Evolutionary conservation across 164 flowering plant genomes (phyloP), one percentile per base, ranked within the genome.

Genomic region (Vitis vinifera): DNA sequence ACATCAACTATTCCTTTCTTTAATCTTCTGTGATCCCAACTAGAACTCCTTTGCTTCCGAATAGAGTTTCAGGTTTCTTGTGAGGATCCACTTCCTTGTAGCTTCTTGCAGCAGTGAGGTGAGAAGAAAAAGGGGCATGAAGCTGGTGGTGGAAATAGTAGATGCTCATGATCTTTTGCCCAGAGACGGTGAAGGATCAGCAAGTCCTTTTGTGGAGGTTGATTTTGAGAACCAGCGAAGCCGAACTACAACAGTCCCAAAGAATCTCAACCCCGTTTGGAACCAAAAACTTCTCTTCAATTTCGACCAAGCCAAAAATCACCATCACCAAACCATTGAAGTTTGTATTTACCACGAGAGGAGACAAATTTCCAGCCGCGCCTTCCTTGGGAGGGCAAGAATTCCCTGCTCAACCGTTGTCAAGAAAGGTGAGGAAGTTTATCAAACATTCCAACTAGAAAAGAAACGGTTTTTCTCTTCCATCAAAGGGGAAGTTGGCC

Each of bases 191-290:
- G 68, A 79, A 74, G 83, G 73, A 4, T 73, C 83, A 44, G 76
- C 78, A 2, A 80, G 65, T 57, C 65, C 81, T 48, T 78, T 76
- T 76, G 81, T 68, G 62, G 80, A 78, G 64, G 75, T 76, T 63
- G 79, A 76, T 56, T 78, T 74, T 63, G 73, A 60, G 50, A 80
- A 75, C 69, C 79, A 76, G 51, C 63, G 75, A 15, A 72, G 76
- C 53, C 62, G 75, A 74, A 75, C 76, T 61, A 68, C 23, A 47
- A 74, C 81, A 17, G 29, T 73, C n/a, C 76, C 68, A 10, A 77
- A 81, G 58, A 78, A 68, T 51, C 84, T 80, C 69, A 71, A 76
- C 64, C 85, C 83, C 66, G 52, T 68, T 71, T 80, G 82, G 75
- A 76, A 74, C 65, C 72, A 74, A 69, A 81, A 71, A 74, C 76